Conservation (phyloP, 305 asterid genomes). For the Rubia tinctorum region DNA sequence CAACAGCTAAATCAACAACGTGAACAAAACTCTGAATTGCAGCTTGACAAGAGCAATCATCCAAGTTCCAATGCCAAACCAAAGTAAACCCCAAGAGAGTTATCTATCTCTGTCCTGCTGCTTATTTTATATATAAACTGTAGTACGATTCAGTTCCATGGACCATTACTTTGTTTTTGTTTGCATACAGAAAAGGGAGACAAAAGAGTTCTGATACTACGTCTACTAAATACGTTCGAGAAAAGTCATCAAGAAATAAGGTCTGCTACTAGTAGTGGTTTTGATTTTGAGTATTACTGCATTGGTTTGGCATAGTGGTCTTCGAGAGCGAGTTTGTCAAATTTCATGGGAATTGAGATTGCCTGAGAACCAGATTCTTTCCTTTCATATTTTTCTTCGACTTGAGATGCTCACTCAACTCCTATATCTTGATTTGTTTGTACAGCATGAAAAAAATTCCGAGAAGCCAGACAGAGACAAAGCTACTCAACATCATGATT, state of each 20-base stretch:
- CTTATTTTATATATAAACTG: constrained; percentile 2
- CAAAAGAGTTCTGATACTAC: constrained; percentile 35
- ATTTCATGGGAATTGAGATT: not conserved
- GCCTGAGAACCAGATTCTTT: not conserved
- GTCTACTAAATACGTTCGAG: constrained; percentile 32
- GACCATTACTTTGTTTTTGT: constrained; percentile 14
- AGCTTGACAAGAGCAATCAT: constrained; percentile 37
- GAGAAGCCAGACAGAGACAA: constrained; percentile 44
- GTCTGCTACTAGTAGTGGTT: constrained; percentile 31
- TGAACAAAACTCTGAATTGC: constrained; percentile 51
- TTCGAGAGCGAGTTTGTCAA: not conserved
- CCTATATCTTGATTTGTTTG: constrained; percentile 13
- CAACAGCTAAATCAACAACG: constrained; percentile 57
- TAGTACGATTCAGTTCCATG: not conserved
- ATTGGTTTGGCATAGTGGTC: not conserved
- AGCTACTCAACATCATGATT: constrained; percentile 37
- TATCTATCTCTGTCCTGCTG: not conserved
- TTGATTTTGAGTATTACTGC: constrained; percentile 6
- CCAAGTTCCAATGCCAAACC: constrained; percentile 38
- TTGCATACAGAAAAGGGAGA: constrained; percentile 54
- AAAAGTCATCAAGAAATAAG: constrained; percentile 59
- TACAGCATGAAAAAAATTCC: constrained; percentile 34
- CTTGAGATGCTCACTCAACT: not conserved
- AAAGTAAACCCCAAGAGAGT: constrained; percentile 22
- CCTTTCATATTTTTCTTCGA: not conserved